A percentile compares a stretch with the other conserved stretches of the same genome.
Evolutionary conservation across 2,329 filamentous ascomycete species (phyloP).

Genomic region (Paecilomyces sp.): DNA sequence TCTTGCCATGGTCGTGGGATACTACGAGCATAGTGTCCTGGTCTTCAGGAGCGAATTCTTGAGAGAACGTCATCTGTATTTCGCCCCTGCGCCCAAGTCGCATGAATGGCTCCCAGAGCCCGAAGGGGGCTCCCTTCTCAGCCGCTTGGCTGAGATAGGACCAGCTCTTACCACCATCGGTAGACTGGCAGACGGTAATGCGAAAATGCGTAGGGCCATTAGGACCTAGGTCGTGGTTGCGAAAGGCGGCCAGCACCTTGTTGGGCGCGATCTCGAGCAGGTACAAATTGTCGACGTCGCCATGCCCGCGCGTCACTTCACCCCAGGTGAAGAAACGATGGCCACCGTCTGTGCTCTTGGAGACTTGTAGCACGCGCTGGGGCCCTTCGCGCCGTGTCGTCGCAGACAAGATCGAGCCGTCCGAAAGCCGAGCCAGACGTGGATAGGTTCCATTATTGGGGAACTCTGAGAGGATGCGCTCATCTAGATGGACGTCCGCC

Average conservation of each 20-base stretch:
- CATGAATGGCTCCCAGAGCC: slow-evolving; percentile 48
- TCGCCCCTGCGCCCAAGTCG: slow-evolving; percentile 29
- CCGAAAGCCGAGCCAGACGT: slow-evolving; percentile 37
- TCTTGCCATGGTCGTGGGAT: slow-evolving; percentile 36
- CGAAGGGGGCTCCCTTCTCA: slow-evolving; percentile 31
- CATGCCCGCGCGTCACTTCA: slow-evolving; percentile 37
- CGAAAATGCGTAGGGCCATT: slow-evolving; percentile 37
- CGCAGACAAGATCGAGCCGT: slow-evolving; percentile 41
- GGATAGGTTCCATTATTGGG: slow-evolving; percentile 39
- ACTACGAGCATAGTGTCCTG: slow-evolving; percentile 45
- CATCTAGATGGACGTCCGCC: slow-evolving; percentile 24
- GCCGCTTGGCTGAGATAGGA: slow-evolving; percentile 38
- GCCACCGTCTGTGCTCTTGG: slow-evolving; percentile 39
- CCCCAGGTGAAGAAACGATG: slow-evolving; percentile 33
- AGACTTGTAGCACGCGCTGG: slow-evolving; percentile 35
- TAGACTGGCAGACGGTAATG: slow-evolving; percentile 44
- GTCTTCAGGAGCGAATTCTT: slow-evolving; percentile 39
- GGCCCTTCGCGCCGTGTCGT: slow-evolving; percentile 36
- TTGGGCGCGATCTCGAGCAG: slow-evolving; percentile 33
- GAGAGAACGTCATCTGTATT: slow-evolving; percentile 41
- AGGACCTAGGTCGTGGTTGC: slow-evolving; percentile 39
- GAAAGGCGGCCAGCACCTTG: slow-evolving; percentile 40
- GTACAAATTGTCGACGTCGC: slow-evolving; percentile 44
- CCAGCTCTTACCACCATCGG: slow-evolving; percentile 39
- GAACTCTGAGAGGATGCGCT: slow-evolving; percentile 28